Evolutionary conservation across 805 yeast genomes (phyloP), one percentile per base, ranked within the genome.

Genomic region (Cyberlindnera americana): DNA sequence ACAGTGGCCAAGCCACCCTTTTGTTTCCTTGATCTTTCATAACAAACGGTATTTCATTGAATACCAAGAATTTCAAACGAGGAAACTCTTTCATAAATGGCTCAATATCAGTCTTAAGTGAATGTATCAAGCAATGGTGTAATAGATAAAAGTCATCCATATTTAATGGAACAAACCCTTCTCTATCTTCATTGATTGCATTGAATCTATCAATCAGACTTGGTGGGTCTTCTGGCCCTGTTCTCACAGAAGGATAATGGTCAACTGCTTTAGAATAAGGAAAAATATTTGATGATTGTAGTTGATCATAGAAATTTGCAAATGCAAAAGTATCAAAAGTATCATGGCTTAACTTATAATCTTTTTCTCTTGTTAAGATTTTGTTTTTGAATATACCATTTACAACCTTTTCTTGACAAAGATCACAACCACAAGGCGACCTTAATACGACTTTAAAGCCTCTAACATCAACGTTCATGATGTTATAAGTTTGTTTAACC

Each of bases 261-360:
- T 67, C 73, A 33, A 67, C 64, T 1, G 72, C 71, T 40, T 67
- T 67, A 1, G 72, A 66, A 39, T 68, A 68, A 3, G 73, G 73
- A 27, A 64, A 48, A 19, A 68, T 40, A 17, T 62, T 61, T 9
- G 64, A 48, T 25, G 54, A 49, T 30, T 61, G 52, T 53, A 67
- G 62, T 52, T 59, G 61, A 11, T 60, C 59, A 40, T 61, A 66
- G 29, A 61, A 62, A 43, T 66, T 68, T 34, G 65, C 59, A 6
- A 59, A 57, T 1, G 60, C 56, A 32, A 55, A 54, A 24, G 56
- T 59, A 0, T 61, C 58, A 30, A 60, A 48, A 21, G 41, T 24
- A 1, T 33, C 22, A 12, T 59, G 52, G 15, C 56, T 36, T 6
- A 61, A 35, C 14, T 41, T 41, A 33, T 47, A 53, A 46, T 61